phyloP scores from a whole-genome alignment of 192 early-diverging fungal species.

The Gaertneriomyces sp. region DNA sequence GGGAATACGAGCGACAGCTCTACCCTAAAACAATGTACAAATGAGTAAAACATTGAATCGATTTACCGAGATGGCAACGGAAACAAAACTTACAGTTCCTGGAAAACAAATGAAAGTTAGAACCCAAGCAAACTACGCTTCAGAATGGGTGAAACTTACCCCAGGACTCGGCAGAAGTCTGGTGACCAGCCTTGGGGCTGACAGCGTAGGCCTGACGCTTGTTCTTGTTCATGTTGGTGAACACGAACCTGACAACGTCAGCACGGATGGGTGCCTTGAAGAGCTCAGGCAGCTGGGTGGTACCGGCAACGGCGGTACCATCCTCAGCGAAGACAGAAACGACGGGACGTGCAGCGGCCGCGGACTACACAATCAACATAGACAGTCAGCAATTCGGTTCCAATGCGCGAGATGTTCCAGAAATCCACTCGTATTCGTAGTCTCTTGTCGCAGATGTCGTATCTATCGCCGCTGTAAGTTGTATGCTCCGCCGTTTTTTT shows the following conservation, averaged over 20 bases:
- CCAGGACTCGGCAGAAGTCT: constrained; percentile 98
- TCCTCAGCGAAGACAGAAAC: constrained; percentile 84
- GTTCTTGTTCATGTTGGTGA: constrained; percentile 99
- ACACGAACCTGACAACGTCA: constrained; percentile 84
- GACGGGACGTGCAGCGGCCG: constrained; percentile 69
- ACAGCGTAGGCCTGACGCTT: constrained; percentile 95
- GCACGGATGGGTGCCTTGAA: constrained; percentile 97
- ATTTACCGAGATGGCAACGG: no score
- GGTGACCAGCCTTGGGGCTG: constrained; percentile 94
- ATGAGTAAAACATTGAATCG: no score
- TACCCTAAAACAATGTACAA: constrained; percentile 48
- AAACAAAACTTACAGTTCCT: constrained; percentile 20
- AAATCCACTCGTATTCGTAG: no score
- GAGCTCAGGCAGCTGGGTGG: constrained; percentile 81
- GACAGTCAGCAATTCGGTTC: no score
- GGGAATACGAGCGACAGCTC: constrained; percentile 98
- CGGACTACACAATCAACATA: constrained; percentile 16
- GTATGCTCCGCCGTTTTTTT: no score
- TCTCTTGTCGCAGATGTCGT: no score
- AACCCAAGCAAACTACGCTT: background rate
- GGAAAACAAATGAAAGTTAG: constrained; percentile 13
- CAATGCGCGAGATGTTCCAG: no score
- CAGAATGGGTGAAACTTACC: constrained; percentile 73
- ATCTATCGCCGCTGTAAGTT: no score
- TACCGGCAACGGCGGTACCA: constrained; percentile 66